These are phyloP conservation scores for Hypoxylon subgilvum DNA, from an alignment of 495 filamentous ascomycete genomes.

Conservation along the genomic window DNA sequence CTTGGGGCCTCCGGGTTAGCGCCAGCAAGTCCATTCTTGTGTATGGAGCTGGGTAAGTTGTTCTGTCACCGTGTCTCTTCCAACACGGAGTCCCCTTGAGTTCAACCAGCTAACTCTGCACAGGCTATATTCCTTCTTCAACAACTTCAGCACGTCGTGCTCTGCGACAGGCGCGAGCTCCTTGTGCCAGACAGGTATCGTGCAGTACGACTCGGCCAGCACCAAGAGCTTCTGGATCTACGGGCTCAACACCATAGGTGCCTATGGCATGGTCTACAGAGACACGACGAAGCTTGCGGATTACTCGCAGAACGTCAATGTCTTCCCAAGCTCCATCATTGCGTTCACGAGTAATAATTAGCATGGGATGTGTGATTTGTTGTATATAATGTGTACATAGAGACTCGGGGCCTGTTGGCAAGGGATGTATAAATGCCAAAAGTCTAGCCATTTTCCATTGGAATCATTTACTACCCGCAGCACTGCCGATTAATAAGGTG, in stretches of 20 bases:
- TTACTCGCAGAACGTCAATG: conserved; percentile 61
- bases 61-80: background rate
- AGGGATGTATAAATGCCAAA: too few relatives aligned
- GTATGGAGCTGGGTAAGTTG: conserved; percentile 66
- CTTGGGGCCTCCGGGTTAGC: conserved; percentile 61
- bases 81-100: conserved; percentile 11
- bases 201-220: conserved; percentile 58
- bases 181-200: conserved; percentile 67
- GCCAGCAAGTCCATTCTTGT: conserved; percentile 61
- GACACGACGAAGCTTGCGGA: conserved; percentile 58
- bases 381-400: conserved; percentile 2
- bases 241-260: conserved; percentile 60
- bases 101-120: conserved; percentile 34
- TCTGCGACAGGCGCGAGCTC: conserved; percentile 50
- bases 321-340: conserved; percentile 61
- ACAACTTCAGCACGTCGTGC: conserved; percentile 54
- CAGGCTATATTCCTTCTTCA: conserved; percentile 62
- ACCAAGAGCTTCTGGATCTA: conserved; percentile 50
- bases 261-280: conserved; percentile 49
- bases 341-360: conserved; percentile 45
- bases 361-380: background rate
- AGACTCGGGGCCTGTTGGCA: background rate
- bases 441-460: too few relatives aligned
- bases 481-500: too few relatives aligned
- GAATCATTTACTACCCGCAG: too few relatives aligned